phyloP scores from a whole-genome alignment of 2,329 filamentous ascomycete species.

The Ceratocystis ficicola region DNA sequence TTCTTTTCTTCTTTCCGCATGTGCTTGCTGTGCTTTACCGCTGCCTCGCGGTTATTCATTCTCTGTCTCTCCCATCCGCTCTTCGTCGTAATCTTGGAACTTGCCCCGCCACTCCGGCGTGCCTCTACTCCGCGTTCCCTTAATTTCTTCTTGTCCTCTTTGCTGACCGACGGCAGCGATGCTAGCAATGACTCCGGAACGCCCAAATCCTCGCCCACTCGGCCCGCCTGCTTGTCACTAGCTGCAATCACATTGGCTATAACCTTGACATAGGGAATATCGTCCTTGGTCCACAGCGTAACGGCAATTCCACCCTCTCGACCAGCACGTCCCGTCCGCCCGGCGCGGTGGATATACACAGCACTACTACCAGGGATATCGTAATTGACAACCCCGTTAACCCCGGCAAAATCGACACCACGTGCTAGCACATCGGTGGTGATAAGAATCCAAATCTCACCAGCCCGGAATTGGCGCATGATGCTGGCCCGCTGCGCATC shows the following conservation, averaged over 20 bases:
- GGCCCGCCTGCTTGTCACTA: conserved; percentile 59
- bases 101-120: conserved; percentile 37
- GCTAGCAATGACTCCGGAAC: conserved; percentile 81
- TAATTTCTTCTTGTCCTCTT: conserved; percentile 70
- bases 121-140: conserved; percentile 73
- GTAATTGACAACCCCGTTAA: conserved; percentile 96
- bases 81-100: conserved; percentile 67
- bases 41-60: conserved; percentile 54
- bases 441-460: conserved; percentile 92
- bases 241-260: conserved; percentile 85
- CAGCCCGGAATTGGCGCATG: conserved; percentile 80
- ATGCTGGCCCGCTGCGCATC: conserved; percentile 63
- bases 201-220: conserved; percentile 41
- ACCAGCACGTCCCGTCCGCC: conserved; percentile 79
- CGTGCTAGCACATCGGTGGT: conserved; percentile 88
- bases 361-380: conserved; percentile 88
- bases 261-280: conserved; percentile 76
- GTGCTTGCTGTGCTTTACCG: conserved; percentile 49
- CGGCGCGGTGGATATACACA: conserved; percentile 84
- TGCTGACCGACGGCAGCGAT: conserved; percentile 69
- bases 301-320: conserved; percentile 79
- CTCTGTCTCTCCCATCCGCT: conserved; percentile 60
- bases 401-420: conserved; percentile 85
- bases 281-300: conserved; percentile 91
- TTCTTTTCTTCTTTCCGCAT: conserved; percentile 33